phyloP scores from a whole-genome alignment of 1,139 yeast species.

The Pichia sp. region DNA sequence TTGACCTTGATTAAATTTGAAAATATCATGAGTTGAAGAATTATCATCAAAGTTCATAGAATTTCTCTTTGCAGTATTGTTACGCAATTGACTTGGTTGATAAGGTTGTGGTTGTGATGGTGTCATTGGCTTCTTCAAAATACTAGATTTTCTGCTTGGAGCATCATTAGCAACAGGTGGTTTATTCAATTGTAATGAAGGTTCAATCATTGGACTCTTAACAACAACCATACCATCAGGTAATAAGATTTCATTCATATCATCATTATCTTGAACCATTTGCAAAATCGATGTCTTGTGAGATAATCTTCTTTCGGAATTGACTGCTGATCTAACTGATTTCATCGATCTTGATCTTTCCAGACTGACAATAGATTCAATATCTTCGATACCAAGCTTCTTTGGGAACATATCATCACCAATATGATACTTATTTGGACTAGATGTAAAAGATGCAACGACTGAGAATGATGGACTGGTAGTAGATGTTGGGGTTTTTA shows the following conservation, averaged over 20 bases:
- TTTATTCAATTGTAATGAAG: conserved; percentile 11
- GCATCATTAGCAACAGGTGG: not conserved
- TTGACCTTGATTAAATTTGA: too few species aligned
- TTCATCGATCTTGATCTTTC: conserved; percentile 67
- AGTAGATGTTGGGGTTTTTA: conserved; percentile 13
- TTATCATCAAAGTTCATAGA: conserved; percentile 7
- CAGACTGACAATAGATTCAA: conserved; percentile 68
- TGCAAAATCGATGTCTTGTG: conserved; percentile 18
- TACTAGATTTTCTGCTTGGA: conserved; percentile 19
- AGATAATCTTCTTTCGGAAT: conserved; percentile 6
- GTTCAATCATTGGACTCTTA: conserved; percentile 20
- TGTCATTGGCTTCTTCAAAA: conserved; percentile 18
- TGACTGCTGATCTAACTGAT: conserved; percentile 37
- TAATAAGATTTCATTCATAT: conserved; percentile 39
- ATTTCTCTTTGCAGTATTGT: conserved; percentile 1
- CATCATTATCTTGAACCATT: conserved; percentile 19
- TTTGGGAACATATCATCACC: conserved; percentile 78
- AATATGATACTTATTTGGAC: conserved; percentile 26
- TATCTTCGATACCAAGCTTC: conserved; percentile 62
- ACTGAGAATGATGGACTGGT: conserved; percentile 14
- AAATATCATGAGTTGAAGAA: not conserved
- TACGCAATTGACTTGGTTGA: not conserved
- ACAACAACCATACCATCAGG: conserved; percentile 42
- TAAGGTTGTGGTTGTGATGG: not conserved
- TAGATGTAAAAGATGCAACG: conserved; percentile 18